A percentile compares a stretch with the other conserved stretches of the same genome.
These are phyloP conservation scores for Cercophora samala DNA, from an alignment of 495 filamentous ascomycete species.

Conservation along the genomic window DNA sequence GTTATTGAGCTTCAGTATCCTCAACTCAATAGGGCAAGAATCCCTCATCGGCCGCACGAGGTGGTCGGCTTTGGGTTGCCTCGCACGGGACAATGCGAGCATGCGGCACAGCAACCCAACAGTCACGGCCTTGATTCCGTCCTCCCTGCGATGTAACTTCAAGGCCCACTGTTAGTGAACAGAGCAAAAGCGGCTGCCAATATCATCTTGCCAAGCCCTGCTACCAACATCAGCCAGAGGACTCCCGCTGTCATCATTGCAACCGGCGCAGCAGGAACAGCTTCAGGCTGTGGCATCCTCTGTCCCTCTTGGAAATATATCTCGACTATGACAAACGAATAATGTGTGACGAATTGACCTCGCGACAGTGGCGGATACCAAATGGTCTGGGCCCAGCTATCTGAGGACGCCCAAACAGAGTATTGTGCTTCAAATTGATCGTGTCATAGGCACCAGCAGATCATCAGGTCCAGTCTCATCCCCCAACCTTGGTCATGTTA, in stretches of 20 bases:
- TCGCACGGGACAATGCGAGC: not conserved
- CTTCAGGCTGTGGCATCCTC: not conserved
- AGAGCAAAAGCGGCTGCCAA: not conserved
- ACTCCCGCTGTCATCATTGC: not conserved
- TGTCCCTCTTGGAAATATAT: not conserved
- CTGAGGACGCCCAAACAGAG: not conserved
- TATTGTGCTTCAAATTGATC: not conserved
- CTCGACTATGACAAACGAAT: not conserved
- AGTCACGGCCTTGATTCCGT: not conserved
- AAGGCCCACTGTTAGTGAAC: not conserved
- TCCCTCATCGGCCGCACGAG: not conserved
- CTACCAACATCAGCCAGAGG: not conserved
- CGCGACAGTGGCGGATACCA: too few relatives aligned
- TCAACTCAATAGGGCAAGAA: not conserved
- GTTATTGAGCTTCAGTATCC: not conserved
- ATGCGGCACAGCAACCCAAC: not conserved
- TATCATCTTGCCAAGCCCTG: not conserved
- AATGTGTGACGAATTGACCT: not conserved
- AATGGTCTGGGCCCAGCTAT: not conserved
- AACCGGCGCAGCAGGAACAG: not conserved
- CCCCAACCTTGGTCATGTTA: not conserved
- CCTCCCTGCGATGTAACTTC: not conserved
- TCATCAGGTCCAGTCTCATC: not conserved
- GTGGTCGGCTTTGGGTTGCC: not conserved
- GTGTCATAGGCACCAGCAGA: not conserved